These are phyloP conservation scores for Arbutus unedo DNA, from an alignment of 148 eudicot species.

Conservation along the genomic window DNA sequence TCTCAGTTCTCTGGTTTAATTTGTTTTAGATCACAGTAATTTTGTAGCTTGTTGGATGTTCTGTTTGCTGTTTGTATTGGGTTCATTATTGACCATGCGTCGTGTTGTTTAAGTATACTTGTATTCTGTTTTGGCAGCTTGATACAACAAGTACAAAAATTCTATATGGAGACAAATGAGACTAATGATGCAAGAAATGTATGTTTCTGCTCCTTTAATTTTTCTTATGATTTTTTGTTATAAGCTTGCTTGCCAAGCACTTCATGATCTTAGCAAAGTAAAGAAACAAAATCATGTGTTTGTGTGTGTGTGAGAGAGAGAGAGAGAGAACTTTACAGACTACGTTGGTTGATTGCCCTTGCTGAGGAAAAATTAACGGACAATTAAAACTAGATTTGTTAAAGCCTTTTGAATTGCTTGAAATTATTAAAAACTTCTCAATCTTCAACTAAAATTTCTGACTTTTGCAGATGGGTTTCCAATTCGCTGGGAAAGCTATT, in stretches of 20 bases:
- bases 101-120: slow-evolving; percentile 4
- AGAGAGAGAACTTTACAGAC: background rate
- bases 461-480: slow-evolving; percentile 69
- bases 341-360: background rate
- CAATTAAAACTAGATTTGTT: background rate
- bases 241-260: background rate
- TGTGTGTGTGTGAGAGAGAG: no score
- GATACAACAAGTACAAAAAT: slow-evolving; percentile 65
- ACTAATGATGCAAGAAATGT: slow-evolving; percentile 72
- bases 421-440: background rate
- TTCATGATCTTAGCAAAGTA: background rate
- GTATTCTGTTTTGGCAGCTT: slow-evolving; percentile 45
- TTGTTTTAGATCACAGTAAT: background rate
- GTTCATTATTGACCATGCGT: background rate
- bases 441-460: slow-evolving; percentile 1
- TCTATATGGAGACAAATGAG: slow-evolving; percentile 60
- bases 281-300: background rate
- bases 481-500: slow-evolving; percentile 85
- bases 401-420: background rate
- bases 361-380: background rate
- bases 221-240: slow-evolving; percentile 6
- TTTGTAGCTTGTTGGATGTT: background rate
- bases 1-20: background rate
- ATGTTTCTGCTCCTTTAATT: slow-evolving; percentile 31
- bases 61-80: background rate